Conservation (phyloP, 2,329 filamentous ascomycete genomes). For the Taxawa tesnikishii region DNA sequence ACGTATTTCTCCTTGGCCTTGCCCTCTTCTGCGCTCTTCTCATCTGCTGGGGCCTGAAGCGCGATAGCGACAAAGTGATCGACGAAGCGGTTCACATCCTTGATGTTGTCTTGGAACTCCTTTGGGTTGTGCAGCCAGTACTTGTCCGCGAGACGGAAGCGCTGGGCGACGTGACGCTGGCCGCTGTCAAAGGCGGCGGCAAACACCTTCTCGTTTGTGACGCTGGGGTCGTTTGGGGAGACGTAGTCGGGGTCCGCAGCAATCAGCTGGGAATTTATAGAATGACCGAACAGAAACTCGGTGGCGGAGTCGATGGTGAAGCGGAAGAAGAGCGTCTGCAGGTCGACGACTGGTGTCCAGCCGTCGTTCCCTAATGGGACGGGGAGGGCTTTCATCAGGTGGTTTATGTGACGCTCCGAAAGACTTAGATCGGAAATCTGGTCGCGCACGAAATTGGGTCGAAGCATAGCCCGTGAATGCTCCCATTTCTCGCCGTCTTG, state of each 20-base stretch:
- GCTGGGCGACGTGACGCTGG: constrained; percentile 23
- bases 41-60: constrained; percentile 17
- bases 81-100: constrained; percentile 28
- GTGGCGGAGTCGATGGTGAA: constrained; percentile 38
- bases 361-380: constrained; percentile 26
- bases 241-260: too few relatives aligned
- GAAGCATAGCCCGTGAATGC: constrained; percentile 21
- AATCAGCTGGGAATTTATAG: constrained; percentile 22
- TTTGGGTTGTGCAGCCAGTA: constrained; percentile 22
- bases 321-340: constrained; percentile 33
- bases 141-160: constrained; percentile 23
- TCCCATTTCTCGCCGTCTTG: constrained; percentile 23
- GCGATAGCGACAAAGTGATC: constrained; percentile 34
- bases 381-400: constrained; percentile 19
- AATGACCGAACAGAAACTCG: constrained; percentile 37
- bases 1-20: constrained; percentile 27
- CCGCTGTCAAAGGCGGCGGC: constrained; percentile 30
- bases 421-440: constrained; percentile 23
- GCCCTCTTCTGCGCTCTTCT: constrained; percentile 12
- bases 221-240: constrained; percentile 13
- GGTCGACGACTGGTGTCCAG: constrained; percentile 18
- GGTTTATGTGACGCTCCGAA: constrained; percentile 21
- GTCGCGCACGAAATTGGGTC: constrained; percentile 25
- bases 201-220: constrained; percentile 24
- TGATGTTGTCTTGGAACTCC: constrained; percentile 12